Percentiles rank a stretch among this genome's conserved stretches.
Conservation (phyloP, 345 rosid species). For the Rhizophora mangle region DNA sequence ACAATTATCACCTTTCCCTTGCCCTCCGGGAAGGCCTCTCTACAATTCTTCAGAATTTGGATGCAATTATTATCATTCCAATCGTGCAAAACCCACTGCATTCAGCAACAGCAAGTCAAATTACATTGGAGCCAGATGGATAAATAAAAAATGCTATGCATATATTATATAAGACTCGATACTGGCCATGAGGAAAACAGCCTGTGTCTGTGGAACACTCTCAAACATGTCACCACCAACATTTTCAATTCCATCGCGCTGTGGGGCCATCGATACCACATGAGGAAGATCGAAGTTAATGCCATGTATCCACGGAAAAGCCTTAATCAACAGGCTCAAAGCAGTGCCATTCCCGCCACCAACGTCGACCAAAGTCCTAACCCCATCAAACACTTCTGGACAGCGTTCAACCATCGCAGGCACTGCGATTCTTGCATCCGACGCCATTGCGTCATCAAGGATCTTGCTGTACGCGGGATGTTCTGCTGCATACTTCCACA, state of each 20-base stretch:
- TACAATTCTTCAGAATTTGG: slow-evolving; percentile 55
- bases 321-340: slow-evolving; percentile 43
- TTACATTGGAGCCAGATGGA: background rate
- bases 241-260: slow-evolving; percentile 43
- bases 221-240: slow-evolving; percentile 72
- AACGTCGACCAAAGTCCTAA: slow-evolving; percentile 58
- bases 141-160: background rate
- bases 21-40: slow-evolving; percentile 48
- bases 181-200: slow-evolving; percentile 54
- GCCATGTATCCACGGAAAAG: slow-evolving; percentile 57
- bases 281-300: slow-evolving; percentile 78
- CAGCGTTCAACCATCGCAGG: slow-evolving; percentile 36
- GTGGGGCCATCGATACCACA: slow-evolving; percentile 42
- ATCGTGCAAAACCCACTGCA: slow-evolving; percentile 64
- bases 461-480: slow-evolving; percentile 38
- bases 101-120: background rate
- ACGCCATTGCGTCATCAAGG: slow-evolving; percentile 65
- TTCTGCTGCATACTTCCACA: slow-evolving; percentile 44
- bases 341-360: slow-evolving; percentile 71
- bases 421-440: slow-evolving; percentile 40
- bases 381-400: slow-evolving; percentile 51
- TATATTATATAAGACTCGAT: background rate
- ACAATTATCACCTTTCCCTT: slow-evolving; percentile 61
- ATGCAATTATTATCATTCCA: slow-evolving; percentile 75
- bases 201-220: slow-evolving; percentile 55